Conservation (phyloP, 306 rosid genomes). For the Fagus crenata region DNA sequence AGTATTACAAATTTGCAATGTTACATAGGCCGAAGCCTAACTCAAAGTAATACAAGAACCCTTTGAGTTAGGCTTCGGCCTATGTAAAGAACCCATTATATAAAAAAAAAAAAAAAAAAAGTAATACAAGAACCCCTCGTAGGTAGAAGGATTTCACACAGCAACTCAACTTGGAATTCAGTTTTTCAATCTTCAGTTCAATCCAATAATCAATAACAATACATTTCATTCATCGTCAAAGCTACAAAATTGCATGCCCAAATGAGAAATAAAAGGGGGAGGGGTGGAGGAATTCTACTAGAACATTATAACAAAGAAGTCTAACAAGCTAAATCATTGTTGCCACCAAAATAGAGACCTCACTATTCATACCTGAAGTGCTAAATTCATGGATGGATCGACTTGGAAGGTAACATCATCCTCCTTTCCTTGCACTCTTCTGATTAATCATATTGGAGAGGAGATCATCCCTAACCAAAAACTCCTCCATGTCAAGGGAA, state of each 20-base stretch:
- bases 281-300: neutral
- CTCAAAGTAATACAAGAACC: no score
- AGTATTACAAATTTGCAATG: no score
- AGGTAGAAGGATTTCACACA: neutral
- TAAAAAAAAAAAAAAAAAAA: no score
- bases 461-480: slow-evolving; percentile 80
- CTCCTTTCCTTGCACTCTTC: slow-evolving; percentile 55
- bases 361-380: slow-evolving; percentile 59
- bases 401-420: slow-evolving; percentile 53
- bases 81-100: no score
- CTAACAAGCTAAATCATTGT: no score
- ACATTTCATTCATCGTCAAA: neutral
- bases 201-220: neutral
- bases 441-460: slow-evolving; percentile 80
- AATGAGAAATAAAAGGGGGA: neutral
- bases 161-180: neutral
- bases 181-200: neutral
- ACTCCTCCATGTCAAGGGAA: slow-evolving; percentile 56
- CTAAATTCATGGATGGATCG: slow-evolving; percentile 95
- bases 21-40: no score
- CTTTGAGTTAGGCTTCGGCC: no score
- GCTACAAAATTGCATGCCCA: neutral
- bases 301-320: no score
- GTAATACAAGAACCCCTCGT: no score
- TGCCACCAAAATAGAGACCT: neutral